phyloP scores from a whole-genome alignment of 2,329 filamentous ascomycete species.

The Phaeoacremonium minimum region DNA sequence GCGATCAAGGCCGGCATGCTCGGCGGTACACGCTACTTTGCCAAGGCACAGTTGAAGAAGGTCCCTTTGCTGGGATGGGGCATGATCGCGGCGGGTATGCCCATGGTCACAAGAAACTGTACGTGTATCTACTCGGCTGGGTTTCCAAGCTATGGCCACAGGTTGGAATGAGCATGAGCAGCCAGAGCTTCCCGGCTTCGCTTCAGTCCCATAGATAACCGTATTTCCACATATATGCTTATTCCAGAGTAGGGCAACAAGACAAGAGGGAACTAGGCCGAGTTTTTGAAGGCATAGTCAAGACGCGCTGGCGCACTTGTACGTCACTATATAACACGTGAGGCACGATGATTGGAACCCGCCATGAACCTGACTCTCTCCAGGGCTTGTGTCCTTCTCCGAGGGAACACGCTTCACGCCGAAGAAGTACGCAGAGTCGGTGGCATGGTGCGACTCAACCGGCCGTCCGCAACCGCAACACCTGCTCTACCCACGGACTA shows the following conservation, averaged over 20 bases:
- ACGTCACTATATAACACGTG: conserved; percentile 23
- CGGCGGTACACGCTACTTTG: conserved; percentile 57
- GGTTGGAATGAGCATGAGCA: no score
- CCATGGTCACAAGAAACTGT: conserved; percentile 56
- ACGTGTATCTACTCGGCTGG: neutral
- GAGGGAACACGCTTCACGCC: conserved; percentile 58
- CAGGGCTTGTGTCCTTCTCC: conserved; percentile 62
- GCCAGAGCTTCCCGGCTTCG: no score
- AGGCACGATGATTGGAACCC: no score
- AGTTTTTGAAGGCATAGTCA: conserved; percentile 50
- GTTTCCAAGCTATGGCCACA: no score
- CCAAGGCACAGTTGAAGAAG: conserved; percentile 53
- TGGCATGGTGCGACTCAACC: conserved; percentile 46
- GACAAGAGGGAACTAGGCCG: conserved; percentile 52
- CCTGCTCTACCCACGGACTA: conserved; percentile 55
- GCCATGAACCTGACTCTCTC: neutral
- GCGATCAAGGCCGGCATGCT: conserved; percentile 53
- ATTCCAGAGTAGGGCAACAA: conserved; percentile 10
- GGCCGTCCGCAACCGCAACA: conserved; percentile 48
- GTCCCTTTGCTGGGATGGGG: conserved; percentile 62
- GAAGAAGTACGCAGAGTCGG: conserved; percentile 45
- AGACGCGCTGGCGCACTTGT: conserved; percentile 53
- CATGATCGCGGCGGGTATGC: conserved; percentile 62
- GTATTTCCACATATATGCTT: no score
- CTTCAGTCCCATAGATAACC: no score